Base-by-base conservation (phyloP, 2,329 filamentous ascomycete genomes). In the Sclerotinia nivalis region DNA sequence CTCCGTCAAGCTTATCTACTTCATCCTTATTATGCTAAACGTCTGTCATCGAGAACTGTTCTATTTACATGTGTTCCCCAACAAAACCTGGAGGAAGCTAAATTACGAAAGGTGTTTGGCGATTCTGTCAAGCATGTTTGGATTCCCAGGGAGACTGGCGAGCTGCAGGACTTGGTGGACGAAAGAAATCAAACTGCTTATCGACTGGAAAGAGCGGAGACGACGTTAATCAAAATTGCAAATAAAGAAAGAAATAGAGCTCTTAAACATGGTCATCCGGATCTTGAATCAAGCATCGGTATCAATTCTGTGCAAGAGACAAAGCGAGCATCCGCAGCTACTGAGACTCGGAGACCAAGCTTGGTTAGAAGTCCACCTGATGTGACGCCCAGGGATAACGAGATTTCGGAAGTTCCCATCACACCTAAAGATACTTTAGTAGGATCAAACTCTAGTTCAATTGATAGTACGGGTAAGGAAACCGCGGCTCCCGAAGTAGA, bases 1-100 rank as follows among this genome's bases (percentile, higher is more conserved):
- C 78, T 91, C 68, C 86, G 89, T 69, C 89, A 91, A 80, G 89
- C 89, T 0, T 91, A 90, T 79, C 84, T 89, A 40, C 81, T 90
- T 69, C 88, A 88, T 6, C 88, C 88, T n/a, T 80, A 87, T 40
- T 90, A 90, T 76, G 85, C 88, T 56, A 86, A 84, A 73, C 86
- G 88, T 37, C 82, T 91, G 34, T 91, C 89, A 8, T 90, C 88
- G 8, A 85, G 88, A 49, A 91, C 88, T 2, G 88, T 91, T 2
- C 82, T 91, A 6, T 91, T 90, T 78, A 87, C 88, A 2, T 86
- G 87, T 1, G 87, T 90, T n/a, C 88, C 89, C 0, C 78, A 84
- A 59, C 83, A 87, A 25, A 88, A 88, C 70, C 82, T 89, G 55
- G 82, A 87, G 71, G 84, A 88, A 75, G 79, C 80, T 58, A 89